Evolutionary conservation across 2,329 filamentous ascomycete species (phyloP), one percentile per base, ranked within the genome.

Genomic region (Dactylella cylindrospora): DNA sequence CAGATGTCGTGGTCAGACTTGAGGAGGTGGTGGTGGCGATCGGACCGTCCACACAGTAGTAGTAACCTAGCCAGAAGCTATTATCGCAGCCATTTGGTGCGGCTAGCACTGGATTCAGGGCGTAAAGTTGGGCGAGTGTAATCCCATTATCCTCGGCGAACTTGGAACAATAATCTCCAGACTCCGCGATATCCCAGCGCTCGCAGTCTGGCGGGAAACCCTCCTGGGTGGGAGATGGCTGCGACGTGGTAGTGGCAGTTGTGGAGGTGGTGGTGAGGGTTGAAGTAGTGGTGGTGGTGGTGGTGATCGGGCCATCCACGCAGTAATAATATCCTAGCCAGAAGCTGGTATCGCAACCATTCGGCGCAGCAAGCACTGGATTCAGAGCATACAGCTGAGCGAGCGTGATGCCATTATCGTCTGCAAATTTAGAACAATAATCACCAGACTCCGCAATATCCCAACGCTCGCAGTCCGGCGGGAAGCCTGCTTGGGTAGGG

Each of bases 321-420:
- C 44, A 57, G 17, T 57, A 57, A n/a, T 43, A 36, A 13, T 57
- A 49, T 6, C 29, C 38, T 9, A 46, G 8, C 45, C 45, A 60
- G 32, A 60, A 60, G 15, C 12, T 25, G 5, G 39, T 12, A 9
- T 1, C 1, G 36, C 54, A 60, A n/a, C 45, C 54, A 19, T 46
- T 10, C 2, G 29, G 43, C 0, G 1, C 17, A 8, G 8, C 9
- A 13, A 60, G 54, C 13, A 46, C 12, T 1, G 54, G 45, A 26
- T 60, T 60, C 6, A 44, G 23, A 2, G 5, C 15, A 8, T 26
- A 1, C 26, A 60, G 36, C 7, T 51, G 17, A 4, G 13, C 23
- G 6, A 40, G 0, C 4, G 38, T 39, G 43, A 60, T 60, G 1
- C 39, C 38, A 26, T 60, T 32, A 23, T 51, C 13, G 8, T 5